phyloP scores from a whole-genome alignment of 163 green algal genomes.

The Coccomyxa subellipsoidea region DNA sequence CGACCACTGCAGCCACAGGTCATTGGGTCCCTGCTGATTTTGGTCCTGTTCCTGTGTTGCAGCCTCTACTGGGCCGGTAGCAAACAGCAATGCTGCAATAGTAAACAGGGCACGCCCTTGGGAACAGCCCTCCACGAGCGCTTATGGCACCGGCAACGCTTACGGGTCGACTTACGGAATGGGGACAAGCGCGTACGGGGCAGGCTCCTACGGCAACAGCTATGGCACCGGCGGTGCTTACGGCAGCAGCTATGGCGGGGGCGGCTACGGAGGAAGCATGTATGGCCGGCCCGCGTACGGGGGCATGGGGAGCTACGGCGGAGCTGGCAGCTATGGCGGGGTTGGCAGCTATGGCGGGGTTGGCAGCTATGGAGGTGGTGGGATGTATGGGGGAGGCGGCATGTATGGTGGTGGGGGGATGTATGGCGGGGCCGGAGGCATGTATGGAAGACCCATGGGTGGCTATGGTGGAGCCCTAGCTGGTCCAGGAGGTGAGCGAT shows the following conservation, averaged over 20 bases:
- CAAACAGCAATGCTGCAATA: background rate
- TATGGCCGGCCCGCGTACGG: conserved; percentile 38
- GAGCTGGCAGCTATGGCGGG: background rate
- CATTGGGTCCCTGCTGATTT: no score
- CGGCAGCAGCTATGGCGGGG: conserved; percentile 25
- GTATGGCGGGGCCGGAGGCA: background rate
- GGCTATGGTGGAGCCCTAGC: background rate
- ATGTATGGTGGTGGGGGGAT: background rate
- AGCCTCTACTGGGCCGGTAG: background rate
- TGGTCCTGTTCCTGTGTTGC: no score
- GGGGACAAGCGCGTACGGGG: conserved; percentile 26
- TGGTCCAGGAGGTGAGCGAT: background rate
- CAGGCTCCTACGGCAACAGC: background rate
- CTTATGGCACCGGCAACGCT: conserved; percentile 25
- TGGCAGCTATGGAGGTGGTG: background rate
- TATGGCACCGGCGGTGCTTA: conserved; percentile 36
- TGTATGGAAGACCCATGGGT: background rate
- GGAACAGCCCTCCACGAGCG: background rate
- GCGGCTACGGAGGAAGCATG: conserved; percentile 28
- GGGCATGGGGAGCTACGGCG: background rate
- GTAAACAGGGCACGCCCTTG: background rate
- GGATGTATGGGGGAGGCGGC: background rate
- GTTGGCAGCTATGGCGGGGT: background rate
- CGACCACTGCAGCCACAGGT: no score
- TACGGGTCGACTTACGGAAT: background rate